Base-by-base conservation (phyloP, 1,139 yeast species). In the Ogataea hybrid region DNA sequence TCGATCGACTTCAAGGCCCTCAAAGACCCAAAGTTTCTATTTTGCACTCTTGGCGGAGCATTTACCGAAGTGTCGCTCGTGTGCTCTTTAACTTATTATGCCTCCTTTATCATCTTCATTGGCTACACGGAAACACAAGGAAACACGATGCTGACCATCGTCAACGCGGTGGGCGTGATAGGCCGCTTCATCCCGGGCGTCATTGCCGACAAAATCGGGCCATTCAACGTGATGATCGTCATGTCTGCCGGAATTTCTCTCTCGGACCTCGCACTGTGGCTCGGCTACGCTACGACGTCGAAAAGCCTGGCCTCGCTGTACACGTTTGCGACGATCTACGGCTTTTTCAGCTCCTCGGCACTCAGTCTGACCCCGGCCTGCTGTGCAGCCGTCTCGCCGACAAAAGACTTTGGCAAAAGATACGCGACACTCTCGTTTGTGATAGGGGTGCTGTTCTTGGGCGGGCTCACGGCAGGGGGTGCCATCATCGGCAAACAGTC, bases 181-280 rank as follows among this genome's bases (percentile, higher is more conserved):
- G 87, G 86, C 1, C 62, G 86, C 44, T 70, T 69, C 42, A 51
- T 77, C 9, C 80, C 85, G 0, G 84, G 82, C 1, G 48, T 66
- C 12, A 47, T 71, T n/a, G 73, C 80, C 0, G 82, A 81, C 47
- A 67, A 59, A 42, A 47, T 73, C 23, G 87, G 88, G 1, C 67
- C 77, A 28, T 79, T 71, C 57, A 81, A 81, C 53, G 73, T 79
- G 12, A 71, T 73, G 64, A 67, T 73, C n/a, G 48, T 66, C 3
- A 75, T 79, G 63, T 59, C 73, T 16, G 40, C 64, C 3, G 60
- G 73, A n/a, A 69, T 76, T 2, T 65, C 68, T 1, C 21, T 76
- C 2, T 56, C 68, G 6, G 62, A 67, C 17, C 59, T 76, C 25
- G 58, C 63, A 1, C 52, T 78, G 10, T 77, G 82, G 81, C 56